Evolutionary conservation across 495 filamentous ascomycete species (phyloP).

Genomic region (Amorphotheca resinae): DNA sequence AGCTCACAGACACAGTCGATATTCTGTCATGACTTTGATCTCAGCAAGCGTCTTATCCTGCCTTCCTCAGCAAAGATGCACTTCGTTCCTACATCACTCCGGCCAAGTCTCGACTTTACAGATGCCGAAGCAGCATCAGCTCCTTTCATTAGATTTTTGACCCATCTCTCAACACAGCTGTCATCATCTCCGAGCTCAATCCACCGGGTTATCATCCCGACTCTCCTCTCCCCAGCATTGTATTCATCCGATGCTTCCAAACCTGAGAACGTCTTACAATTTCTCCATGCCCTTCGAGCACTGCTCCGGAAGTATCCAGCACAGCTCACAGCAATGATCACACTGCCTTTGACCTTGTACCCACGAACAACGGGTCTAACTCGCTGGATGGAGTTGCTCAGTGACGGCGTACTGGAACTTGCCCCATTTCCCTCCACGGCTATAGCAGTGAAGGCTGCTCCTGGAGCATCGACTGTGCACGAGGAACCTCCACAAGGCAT

Average conservation of each 20-base stretch:
- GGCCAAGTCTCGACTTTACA: slow-evolving; percentile 20
- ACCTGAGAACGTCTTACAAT: slow-evolving; percentile 65
- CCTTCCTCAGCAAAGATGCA: slow-evolving; percentile 41
- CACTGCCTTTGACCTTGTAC: slow-evolving; percentile 68
- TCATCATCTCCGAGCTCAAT: slow-evolving; percentile 43
- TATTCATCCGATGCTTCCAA: slow-evolving; percentile 56
- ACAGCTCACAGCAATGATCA: slow-evolving; percentile 61
- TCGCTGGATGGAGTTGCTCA: slow-evolving; percentile 78
- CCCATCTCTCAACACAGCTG: slow-evolving; percentile 45
- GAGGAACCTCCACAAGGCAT: slow-evolving; percentile 81
- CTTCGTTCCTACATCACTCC: slow-evolving; percentile 36
- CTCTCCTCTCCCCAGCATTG: slow-evolving; percentile 67
- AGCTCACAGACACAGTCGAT: slow-evolving; percentile 4
- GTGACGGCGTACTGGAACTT: slow-evolving; percentile 79
- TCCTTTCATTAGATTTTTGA: slow-evolving; percentile 52
- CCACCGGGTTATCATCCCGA: slow-evolving; percentile 76
- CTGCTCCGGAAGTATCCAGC: slow-evolving; percentile 54
- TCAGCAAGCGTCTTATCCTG: slow-evolving; percentile 67
- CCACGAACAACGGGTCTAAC: slow-evolving; percentile 66
- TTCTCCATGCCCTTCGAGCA: slow-evolving; percentile 67
- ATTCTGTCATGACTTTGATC: slow-evolving; percentile 86
- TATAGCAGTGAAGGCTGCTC: slow-evolving; percentile 30
- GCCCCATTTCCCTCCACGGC: slow-evolving; percentile 55
- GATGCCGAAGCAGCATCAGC: slow-evolving; percentile 24
- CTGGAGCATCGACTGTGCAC: slow-evolving; percentile 27